These are phyloP conservation scores for Cladophialophora carrionii DNA, from an alignment of 2,329 filamentous ascomycete genomes.

Conservation along the genomic window DNA sequence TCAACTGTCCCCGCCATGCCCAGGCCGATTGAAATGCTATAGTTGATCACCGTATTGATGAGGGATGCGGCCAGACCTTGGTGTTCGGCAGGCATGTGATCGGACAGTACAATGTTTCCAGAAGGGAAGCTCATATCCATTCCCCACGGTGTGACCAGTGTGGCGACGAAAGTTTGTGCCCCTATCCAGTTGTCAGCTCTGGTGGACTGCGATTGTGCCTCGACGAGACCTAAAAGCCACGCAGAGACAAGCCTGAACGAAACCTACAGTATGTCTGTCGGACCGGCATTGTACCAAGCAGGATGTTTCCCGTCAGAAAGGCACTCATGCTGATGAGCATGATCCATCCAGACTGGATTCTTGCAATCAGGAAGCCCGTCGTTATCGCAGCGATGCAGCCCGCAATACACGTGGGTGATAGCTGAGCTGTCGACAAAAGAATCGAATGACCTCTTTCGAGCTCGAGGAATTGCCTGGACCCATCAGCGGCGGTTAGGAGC, in stretches of 20 bases:
- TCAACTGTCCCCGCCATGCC: slow-evolving; percentile 51
- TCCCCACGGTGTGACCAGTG: slow-evolving; percentile 54
- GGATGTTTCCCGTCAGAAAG: slow-evolving; percentile 28
- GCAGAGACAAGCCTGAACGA: slow-evolving; percentile 41
- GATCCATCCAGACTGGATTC: slow-evolving; percentile 29
- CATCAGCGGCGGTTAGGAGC: neutral
- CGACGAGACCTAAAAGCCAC: neutral
- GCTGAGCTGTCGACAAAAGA: slow-evolving; percentile 31
- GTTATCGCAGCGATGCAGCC: slow-evolving; percentile 43
- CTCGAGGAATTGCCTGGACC: slow-evolving; percentile 39
- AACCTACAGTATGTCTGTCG: slow-evolving; percentile 51
- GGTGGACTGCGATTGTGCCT: neutral
- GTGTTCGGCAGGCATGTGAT: slow-evolving; percentile 46
- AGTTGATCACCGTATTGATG: slow-evolving; percentile 50
- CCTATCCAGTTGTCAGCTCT: slow-evolving; percentile 38
- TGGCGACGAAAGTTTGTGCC: slow-evolving; percentile 61
- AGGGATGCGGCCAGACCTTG: slow-evolving; percentile 48
- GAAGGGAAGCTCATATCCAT: slow-evolving; percentile 52
- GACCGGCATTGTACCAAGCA: slow-evolving; percentile 31
- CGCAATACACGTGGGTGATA: slow-evolving; percentile 38
- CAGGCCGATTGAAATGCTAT: slow-evolving; percentile 49
- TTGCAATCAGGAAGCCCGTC: slow-evolving; percentile 26
- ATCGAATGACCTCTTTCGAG: slow-evolving; percentile 37
- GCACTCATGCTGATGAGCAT: slow-evolving; percentile 32
- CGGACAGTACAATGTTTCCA: slow-evolving; percentile 47